Evolutionary conservation across 2,329 filamentous ascomycete genomes (phyloP).

Genomic region (Cladophialophora chaetospira): DNA sequence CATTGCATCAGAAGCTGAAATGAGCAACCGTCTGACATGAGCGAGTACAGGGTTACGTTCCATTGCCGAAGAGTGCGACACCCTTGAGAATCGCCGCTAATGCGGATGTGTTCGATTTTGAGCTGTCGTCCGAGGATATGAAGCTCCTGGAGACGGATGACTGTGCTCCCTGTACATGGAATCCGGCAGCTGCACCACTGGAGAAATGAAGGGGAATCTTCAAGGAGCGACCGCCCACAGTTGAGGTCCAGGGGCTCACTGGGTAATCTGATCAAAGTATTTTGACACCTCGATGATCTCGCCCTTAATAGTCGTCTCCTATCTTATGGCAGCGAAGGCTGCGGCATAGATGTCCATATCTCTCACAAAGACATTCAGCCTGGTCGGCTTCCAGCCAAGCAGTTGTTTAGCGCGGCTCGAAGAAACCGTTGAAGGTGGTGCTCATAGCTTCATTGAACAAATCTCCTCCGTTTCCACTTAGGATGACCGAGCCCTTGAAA

Average conservation of each 20-base stretch:
- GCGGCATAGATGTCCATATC: neutral
- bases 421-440: neutral
- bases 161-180: neutral
- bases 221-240: no score
- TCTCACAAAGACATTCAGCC: neutral
- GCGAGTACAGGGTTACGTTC: constrained; percentile 57
- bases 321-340: no score
- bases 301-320: no score
- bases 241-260: no score
- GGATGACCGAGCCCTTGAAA: neutral
- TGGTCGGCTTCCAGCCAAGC: neutral
- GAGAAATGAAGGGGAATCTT: no score
- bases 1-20: neutral
- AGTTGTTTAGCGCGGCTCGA: neutral
- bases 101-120: constrained; percentile 62
- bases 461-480: neutral
- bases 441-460: neutral
- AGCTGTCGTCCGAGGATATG: constrained; percentile 61
- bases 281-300: no score
- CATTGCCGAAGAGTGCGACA: constrained; percentile 73
- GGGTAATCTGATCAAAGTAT: no score
- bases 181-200: neutral
- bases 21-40: neutral
- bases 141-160: constrained; percentile 52
- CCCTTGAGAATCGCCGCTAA: constrained; percentile 68